Evolutionary conservation across 2,329 filamentous ascomycete species (phyloP), one percentile per base, ranked within the genome.

Genomic region (Blastomyces parvus): DNA sequence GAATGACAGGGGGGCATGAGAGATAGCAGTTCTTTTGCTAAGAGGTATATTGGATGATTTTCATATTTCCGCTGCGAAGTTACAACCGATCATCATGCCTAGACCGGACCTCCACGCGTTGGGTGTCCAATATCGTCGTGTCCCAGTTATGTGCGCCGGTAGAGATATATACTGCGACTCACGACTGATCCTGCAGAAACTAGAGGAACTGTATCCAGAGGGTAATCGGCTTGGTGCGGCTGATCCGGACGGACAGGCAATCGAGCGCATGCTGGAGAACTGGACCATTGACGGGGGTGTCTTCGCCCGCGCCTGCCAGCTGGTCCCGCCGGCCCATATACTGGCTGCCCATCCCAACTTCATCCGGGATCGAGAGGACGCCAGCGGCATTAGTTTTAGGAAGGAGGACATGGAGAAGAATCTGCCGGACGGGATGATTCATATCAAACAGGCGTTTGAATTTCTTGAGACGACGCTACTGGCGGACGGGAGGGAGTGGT

Each of bases 101-200:
- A 84, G 88, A 33, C 86, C 86, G 0, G 86, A 89, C 71, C 71
- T 90, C 17, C 74, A 77, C 22, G 76, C 78, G 1, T 79, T 91
- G 17, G 86, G 85, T 33, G 79, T 90, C 62, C 76, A 79, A 7
- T 87, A 91, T 74, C 83, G 88, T 3, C 86, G 88, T 63, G 89
- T 90, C 63, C 88, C 88, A 1, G 70, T 90, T 60, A 74, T 90
- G 60, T 76, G 84, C 27, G 85, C 90, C 67, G 87, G 86, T 19
- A 79, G 83, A 6, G 84, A 89, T 70, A 76, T 91, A 53, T 90
- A 89, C 76, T 78, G 84, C 65, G 88, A 91, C 77, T 86, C 86
- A 1, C 83, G 86, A 2, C 81, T 90, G 27, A 90, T 90, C 68
- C 73, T 91, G 25, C 74, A 74, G 33, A 87, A 85, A 72, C 83